A percentile compares a stretch with the other conserved stretches of the same genome.
Conservation (phyloP, 345 rosid genomes). For the Sonneratia alba region DNA sequence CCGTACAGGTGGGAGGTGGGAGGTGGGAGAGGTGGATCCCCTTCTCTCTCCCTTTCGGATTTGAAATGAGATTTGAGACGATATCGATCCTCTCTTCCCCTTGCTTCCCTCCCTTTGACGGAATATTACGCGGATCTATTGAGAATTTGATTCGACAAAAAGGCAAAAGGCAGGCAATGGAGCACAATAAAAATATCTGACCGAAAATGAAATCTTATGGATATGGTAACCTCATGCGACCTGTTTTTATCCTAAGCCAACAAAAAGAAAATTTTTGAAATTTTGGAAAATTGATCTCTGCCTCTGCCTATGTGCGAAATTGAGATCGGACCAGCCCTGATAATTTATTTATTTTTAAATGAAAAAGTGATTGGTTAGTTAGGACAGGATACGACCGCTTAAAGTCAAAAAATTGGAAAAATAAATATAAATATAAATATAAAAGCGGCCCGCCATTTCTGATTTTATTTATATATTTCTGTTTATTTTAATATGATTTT, state of each 20-base stretch:
- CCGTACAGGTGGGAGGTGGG: neutral
- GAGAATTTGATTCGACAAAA: neutral
- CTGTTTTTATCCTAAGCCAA: no score
- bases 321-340: no score
- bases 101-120: neutral
- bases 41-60: neutral
- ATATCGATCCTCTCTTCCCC: neutral
- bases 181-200: neutral
- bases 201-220: neutral
- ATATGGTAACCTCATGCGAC: neutral
- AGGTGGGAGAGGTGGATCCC: no score
- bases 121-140: constrained; percentile 11
- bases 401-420: no score
- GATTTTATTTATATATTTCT: neutral
- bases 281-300: neutral
- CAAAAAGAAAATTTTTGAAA: no score
- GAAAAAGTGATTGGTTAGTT: neutral
- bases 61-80: neutral
- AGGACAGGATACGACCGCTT: neutral
- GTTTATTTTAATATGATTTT: neutral
- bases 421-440: neutral
- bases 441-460: neutral
- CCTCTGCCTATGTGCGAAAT: neutral
- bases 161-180: neutral
- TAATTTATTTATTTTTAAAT: no score